phyloP scores from a whole-genome alignment of 148 eudicot genomes.

The Talinum fruticosum region DNA sequence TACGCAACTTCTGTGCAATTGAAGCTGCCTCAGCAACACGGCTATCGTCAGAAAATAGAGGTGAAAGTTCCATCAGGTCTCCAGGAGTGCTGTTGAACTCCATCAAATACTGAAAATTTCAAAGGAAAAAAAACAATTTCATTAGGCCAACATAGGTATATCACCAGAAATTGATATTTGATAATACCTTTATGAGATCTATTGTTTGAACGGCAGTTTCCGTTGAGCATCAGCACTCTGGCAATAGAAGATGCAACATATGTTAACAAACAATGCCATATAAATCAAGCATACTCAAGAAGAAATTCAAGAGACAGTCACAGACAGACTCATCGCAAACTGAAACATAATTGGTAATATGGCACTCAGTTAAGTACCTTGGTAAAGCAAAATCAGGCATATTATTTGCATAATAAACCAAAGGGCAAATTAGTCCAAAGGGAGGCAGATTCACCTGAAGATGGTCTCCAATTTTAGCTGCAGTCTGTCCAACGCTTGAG shows the following conservation, averaged over 20 bases:
- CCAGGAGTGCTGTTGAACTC: conserved; percentile 99
- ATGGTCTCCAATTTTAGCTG: conserved; percentile 99
- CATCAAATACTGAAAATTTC: conserved; percentile 81
- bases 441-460: conserved; percentile 58
- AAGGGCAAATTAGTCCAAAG: not conserved
- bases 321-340: not conserved
- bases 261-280: conserved; percentile 8
- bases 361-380: not conserved
- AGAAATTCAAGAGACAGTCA: not conserved
- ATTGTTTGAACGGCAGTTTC: conserved; percentile 95
- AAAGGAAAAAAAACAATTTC: conserved; percentile 15
- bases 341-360: conserved; percentile 1
- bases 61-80: conserved; percentile 98
- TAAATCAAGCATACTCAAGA: not conserved
- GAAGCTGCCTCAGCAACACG: conserved; percentile 99
- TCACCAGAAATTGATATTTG: conserved; percentile 13
- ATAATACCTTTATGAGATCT: conserved; percentile 87
- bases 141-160: not conserved
- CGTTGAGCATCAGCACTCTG: conserved; percentile 99
- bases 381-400: not conserved
- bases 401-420: not conserved
- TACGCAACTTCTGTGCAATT: conserved; percentile 97
- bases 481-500: conserved; percentile 98
- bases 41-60: conserved; percentile 95
- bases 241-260: conserved; percentile 20